Conservation (phyloP, 495 filamentous ascomycete species). For the Penicillium macrosclerotiorum region DNA sequence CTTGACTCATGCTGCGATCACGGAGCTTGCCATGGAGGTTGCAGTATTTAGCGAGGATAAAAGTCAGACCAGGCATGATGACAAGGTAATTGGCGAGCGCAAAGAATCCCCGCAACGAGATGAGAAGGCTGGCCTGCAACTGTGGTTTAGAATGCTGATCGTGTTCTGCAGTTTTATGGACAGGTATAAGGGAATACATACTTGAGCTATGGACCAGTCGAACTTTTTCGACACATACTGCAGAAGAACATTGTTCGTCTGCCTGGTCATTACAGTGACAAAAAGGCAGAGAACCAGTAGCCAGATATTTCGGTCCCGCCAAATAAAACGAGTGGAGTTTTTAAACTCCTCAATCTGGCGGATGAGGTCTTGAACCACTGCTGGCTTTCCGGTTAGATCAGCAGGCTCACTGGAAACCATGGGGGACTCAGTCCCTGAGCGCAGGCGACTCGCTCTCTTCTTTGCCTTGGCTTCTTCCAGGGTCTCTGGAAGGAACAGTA, state of each 20-base stretch:
- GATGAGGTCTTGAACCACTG: slow-evolving; percentile 12
- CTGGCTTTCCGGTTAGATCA: slow-evolving; percentile 4
- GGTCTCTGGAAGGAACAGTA: slow-evolving; percentile 48
- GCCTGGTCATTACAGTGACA: slow-evolving; percentile 28
- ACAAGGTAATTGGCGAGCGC: slow-evolving; percentile 29
- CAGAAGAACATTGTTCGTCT: slow-evolving; percentile 30
- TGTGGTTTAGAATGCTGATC: no score
- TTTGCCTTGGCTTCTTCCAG: slow-evolving; percentile 26
- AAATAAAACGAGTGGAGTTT: slow-evolving; percentile 31
- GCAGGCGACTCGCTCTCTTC: slow-evolving; percentile 3
- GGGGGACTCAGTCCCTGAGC: not conserved
- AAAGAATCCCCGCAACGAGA: slow-evolving; percentile 39
- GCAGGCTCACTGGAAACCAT: not conserved
- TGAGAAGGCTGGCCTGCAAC: slow-evolving; percentile 36
- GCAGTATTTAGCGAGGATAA: slow-evolving; percentile 19
- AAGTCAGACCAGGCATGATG: slow-evolving; percentile 31
- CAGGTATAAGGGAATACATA: slow-evolving; percentile 22
- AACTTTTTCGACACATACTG: slow-evolving; percentile 45
- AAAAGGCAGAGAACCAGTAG: slow-evolving; percentile 32
- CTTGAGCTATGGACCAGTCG: slow-evolving; percentile 37
- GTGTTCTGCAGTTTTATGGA: no score
- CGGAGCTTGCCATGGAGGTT: slow-evolving; percentile 27
- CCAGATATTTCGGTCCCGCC: slow-evolving; percentile 24
- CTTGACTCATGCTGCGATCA: slow-evolving; percentile 34
- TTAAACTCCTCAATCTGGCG: slow-evolving; percentile 22